Conservation (phyloP, 2,329 filamentous ascomycete genomes). For the Monosporascus sp. region DNA sequence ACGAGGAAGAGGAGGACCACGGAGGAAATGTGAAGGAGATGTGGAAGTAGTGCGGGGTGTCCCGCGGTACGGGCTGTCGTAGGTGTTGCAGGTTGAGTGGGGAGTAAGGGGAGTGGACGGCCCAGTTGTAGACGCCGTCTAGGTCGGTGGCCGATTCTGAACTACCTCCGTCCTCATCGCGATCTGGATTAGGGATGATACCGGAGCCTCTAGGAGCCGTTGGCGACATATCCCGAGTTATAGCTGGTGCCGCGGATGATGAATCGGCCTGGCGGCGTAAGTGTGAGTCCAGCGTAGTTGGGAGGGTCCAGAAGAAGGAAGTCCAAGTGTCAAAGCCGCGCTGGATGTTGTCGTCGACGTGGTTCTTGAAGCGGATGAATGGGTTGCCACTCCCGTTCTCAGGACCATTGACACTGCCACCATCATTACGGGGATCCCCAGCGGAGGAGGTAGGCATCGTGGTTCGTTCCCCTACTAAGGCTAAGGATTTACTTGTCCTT, state of each 20-base stretch:
- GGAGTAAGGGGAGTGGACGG: conserved; percentile 36
- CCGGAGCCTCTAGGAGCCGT: too few species aligned
- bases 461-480: background rate
- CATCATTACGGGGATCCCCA: background rate
- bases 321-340: conserved; percentile 19
- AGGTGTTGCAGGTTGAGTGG: conserved; percentile 39
- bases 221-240: background rate
- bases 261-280: background rate
- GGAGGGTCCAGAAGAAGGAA: conserved; percentile 3
- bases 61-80: conserved; percentile 41
- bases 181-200: too few species aligned
- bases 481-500: background rate
- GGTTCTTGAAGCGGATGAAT: conserved; percentile 36
- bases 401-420: background rate
- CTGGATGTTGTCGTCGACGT: conserved; percentile 33
- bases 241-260: background rate
- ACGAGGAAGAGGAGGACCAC: background rate
- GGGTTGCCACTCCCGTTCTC: conserved; percentile 20
- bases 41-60: conserved; percentile 25
- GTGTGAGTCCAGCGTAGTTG: background rate
- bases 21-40: background rate
- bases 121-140: conserved; percentile 29
- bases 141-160: background rate
- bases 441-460: background rate
- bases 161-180: background rate